Conservation (phyloP, 2,329 filamentous ascomycete genomes). For the Ceratocystis eucalypticola region DNA sequence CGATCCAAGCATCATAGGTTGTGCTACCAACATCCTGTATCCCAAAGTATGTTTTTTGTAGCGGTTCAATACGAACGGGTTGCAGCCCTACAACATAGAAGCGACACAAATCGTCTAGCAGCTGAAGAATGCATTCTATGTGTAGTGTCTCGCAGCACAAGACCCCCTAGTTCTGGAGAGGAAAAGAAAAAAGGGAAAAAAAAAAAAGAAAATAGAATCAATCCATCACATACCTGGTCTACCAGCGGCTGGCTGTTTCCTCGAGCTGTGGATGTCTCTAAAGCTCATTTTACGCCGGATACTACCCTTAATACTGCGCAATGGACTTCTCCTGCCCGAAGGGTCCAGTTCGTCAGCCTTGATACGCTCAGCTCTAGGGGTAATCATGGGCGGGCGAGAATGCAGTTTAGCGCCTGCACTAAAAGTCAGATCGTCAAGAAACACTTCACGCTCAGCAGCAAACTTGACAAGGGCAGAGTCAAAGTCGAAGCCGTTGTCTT, state of each 20-base stretch:
- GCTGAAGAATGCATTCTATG: not conserved
- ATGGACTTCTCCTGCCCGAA: constrained; percentile 40
- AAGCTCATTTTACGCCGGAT: constrained; percentile 86
- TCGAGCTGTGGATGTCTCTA: constrained; percentile 87
- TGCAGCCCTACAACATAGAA: not conserved
- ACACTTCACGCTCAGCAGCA: constrained; percentile 84
- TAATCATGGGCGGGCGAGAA: constrained; percentile 55
- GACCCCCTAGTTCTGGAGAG: not conserved
- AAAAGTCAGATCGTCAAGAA: constrained; percentile 83
- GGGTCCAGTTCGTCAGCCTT: constrained; percentile 53
- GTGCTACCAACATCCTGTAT: not conserved
- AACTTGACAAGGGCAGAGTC: constrained; percentile 89
- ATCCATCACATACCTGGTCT: constrained; percentile 47
- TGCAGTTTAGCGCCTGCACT: constrained; percentile 68
- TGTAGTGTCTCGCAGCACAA: not conserved
- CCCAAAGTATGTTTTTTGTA: not conserved
- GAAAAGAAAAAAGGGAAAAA: not conserved
- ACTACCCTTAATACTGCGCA: constrained; percentile 60
- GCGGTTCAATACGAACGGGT: not conserved
- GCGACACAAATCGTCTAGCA: not conserved
- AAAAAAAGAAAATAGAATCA: not conserved
- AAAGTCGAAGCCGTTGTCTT: constrained; percentile 62
- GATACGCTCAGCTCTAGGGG: constrained; percentile 70
- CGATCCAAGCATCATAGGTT: too few species aligned
- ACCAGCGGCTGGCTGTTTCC: constrained; percentile 65